Evolutionary conservation across 2,329 filamentous ascomycete species (phyloP).

Genomic region (Cytospora piceicola): DNA sequence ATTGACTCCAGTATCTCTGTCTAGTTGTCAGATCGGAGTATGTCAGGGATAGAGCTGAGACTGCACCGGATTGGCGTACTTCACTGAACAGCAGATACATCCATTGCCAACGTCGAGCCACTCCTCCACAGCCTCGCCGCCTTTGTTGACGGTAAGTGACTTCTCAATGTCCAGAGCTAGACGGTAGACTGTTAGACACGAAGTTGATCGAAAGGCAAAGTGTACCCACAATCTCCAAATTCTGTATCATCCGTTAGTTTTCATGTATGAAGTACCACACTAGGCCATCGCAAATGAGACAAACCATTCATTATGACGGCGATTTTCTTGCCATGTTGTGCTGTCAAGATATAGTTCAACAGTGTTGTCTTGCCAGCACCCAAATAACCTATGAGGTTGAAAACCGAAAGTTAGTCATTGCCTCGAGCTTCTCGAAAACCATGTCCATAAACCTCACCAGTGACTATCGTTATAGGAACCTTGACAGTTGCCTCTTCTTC

Average conservation of each 20-base stretch:
- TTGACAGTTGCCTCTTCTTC: constrained; percentile 61
- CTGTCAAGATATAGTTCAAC: constrained; percentile 93
- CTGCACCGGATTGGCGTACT: constrained; percentile 55
- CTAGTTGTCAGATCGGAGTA: background rate
- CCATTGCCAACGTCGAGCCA: constrained; percentile 97
- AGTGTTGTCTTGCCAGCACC: constrained; percentile 95
- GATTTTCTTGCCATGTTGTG: constrained; percentile 95
- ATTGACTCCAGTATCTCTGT: constrained; percentile 85
- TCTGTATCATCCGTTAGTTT: constrained; percentile 51
- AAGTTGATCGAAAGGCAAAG: constrained; percentile 23
- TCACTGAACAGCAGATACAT: constrained; percentile 97
- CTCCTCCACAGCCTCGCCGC: constrained; percentile 81
- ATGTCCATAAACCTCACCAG: constrained; percentile 53
- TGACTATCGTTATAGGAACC: constrained; percentile 85
- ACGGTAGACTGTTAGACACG: background rate
- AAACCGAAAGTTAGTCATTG: constrained; percentile 4
- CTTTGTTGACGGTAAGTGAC: constrained; percentile 86
- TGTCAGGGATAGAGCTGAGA: background rate
- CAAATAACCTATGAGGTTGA: constrained; percentile 70
- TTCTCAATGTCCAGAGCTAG: constrained; percentile 95
- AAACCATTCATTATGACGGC: constrained; percentile 92
- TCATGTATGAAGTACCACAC: background rate
- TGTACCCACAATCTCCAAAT: constrained; percentile 74
- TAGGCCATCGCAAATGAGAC: background rate
- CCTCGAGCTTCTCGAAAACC: background rate